These are phyloP conservation scores for Euryodendron excelsum DNA, from an alignment of 148 eudicot genomes.

Conservation along the genomic window DNA sequence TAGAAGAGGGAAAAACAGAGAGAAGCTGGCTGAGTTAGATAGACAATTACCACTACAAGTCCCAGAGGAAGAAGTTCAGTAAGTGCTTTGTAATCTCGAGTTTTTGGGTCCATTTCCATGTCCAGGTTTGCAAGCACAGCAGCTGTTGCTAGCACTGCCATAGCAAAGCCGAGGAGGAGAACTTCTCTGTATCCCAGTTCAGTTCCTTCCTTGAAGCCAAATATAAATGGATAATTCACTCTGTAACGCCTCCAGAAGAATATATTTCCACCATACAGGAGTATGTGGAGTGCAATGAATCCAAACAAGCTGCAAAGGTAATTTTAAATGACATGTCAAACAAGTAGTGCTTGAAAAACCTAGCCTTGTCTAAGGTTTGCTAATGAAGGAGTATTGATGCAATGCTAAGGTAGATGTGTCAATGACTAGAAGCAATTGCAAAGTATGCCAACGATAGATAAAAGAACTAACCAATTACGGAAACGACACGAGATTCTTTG, in stretches of 20 bases:
- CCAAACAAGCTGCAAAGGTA: conserved; percentile 28
- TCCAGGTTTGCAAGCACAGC: conserved; percentile 29
- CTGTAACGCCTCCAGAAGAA: conserved; percentile 34
- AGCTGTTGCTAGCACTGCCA: conserved; percentile 26
- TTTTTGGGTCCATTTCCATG: conserved; percentile 31
- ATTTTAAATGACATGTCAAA: too few species aligned
- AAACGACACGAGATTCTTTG: too few species aligned
- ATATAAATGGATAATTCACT: conserved; percentile 37
- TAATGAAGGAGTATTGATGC: too few species aligned
- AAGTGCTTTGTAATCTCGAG: conserved; percentile 10
- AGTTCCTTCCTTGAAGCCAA: conserved; percentile 34
- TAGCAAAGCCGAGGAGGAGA: conserved; percentile 15
- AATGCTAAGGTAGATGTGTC: too few species aligned
- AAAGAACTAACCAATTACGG: too few species aligned
- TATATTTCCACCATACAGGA: conserved; percentile 27
- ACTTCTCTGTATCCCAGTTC: conserved; percentile 29
- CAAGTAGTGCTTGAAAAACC: too few species aligned
- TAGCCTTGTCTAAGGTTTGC: too few species aligned
- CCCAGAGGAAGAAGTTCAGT: conserved; percentile 32
- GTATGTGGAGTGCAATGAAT: conserved; percentile 30
- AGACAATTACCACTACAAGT: conserved; percentile 23
- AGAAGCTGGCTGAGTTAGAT: background rate
- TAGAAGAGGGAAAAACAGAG: too few species aligned
- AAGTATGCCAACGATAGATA: too few species aligned
- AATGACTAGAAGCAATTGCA: too few species aligned